These are phyloP conservation scores for Didymella sp. DNA, from an alignment of 2,329 filamentous ascomycete species.

Conservation along the genomic window DNA sequence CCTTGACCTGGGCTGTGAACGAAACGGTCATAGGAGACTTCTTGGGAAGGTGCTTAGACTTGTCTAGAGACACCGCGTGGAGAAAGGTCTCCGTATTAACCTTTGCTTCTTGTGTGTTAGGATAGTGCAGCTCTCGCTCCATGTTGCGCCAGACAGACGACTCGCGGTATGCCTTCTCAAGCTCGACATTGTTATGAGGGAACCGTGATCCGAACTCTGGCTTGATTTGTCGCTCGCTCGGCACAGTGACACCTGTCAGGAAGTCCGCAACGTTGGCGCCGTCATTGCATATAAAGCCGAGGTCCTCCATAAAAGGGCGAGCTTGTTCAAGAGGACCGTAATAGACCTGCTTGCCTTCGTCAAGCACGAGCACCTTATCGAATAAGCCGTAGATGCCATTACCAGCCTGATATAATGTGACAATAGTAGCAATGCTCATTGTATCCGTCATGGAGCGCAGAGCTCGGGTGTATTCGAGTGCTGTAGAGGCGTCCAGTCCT, in stretches of 20 bases:
- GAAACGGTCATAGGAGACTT: constrained; percentile 60
- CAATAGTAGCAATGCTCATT: constrained; percentile 57
- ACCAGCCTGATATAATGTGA: constrained; percentile 63
- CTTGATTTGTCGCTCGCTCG: constrained; percentile 52
- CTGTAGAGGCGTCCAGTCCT: constrained; percentile 50
- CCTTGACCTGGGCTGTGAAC: constrained; percentile 57
- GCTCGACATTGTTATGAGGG: constrained; percentile 54
- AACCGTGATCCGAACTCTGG: constrained; percentile 51
- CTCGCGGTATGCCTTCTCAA: constrained; percentile 58
- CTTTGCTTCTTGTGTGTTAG: constrained; percentile 56
- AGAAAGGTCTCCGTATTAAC: constrained; percentile 58
- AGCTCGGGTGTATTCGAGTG: constrained; percentile 63
- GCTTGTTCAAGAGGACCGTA: constrained; percentile 69
- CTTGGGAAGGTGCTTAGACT: constrained; percentile 61
- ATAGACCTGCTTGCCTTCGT: constrained; percentile 78
- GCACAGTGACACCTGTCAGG: constrained; percentile 72
- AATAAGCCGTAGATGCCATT: constrained; percentile 66
- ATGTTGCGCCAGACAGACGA: constrained; percentile 58
- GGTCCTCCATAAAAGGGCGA: constrained; percentile 68
- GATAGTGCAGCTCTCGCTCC: constrained; percentile 65
- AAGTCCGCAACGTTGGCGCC: constrained; percentile 75
- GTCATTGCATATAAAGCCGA: constrained; percentile 70
- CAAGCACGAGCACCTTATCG: constrained; percentile 75
- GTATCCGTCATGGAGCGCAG: constrained; percentile 60
- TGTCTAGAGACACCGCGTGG: constrained; percentile 61